Evolutionary conservation across 805 yeast genomes (phyloP), one percentile per base, ranked within the genome.

Genomic region (Geotrichum ghanense): DNA sequence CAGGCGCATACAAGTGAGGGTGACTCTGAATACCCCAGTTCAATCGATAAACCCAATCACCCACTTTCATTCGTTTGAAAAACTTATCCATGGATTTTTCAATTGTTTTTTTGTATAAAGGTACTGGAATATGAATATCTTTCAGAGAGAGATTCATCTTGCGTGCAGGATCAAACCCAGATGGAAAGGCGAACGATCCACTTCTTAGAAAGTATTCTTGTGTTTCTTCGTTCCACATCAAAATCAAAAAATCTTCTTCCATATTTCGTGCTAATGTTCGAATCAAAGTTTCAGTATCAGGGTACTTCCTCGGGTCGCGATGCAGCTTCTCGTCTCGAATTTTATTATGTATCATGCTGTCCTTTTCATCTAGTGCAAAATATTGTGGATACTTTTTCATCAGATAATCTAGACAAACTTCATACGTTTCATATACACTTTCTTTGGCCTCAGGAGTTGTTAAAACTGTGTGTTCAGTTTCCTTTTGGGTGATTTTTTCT

Each of bases 11-110:
- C n/a, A 75, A 53, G 39, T 64, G 66, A 43, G 70, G 65, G 55
- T 79, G 84, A 1, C 78, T 69, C 57, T 83, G 92, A 21, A 83
- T 62, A 0, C 81, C 70, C 85, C 88, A 83, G 51, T 83, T 83
- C 53, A 71, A 71, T 48, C 92, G 70, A 49, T 75, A 75, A 57
- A 83, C 81, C 43, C 71, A 70, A 47, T 76, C 75, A 24, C 71
- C 67, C 2, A 75, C 72, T 52, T 71, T 68, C 50, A 83, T 57
- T 50, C 76, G 71, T 22, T 69, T 67, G 59, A 83, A 83, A 57
- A 78, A 83, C 53, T 71, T 73, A 56, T 76, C 76, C 90, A 83
- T 83, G 20, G 83, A 74, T 3, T 69, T 54, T 58, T 75, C 72
- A 40, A 83, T 65, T 51, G 76, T 72, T 19, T 72, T 63, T 45